phyloP scores from a whole-genome alignment of 2,329 filamentous ascomycete species.

The Trichophyton schoenleinii region DNA sequence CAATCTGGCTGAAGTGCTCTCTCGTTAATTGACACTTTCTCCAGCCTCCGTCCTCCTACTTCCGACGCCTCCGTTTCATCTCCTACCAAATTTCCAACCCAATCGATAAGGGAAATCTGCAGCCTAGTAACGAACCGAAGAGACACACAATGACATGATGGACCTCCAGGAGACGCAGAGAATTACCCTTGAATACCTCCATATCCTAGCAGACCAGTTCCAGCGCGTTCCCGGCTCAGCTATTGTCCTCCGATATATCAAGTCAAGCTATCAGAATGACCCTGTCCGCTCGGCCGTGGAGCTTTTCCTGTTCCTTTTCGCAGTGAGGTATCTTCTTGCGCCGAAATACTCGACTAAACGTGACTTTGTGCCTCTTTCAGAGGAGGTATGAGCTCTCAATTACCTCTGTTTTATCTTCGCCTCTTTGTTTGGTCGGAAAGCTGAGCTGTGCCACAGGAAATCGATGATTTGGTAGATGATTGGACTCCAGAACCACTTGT shows the following conservation, averaged over 20 bases:
- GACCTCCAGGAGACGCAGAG: conserved; percentile 45
- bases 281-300: conserved; percentile 88
- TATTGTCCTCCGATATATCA: conserved; percentile 88
- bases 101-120: not conserved
- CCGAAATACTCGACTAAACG: conserved; percentile 89
- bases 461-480: conserved; percentile 91
- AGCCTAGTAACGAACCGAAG: not conserved
- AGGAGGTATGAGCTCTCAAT: conserved; percentile 46
- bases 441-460: conserved; percentile 46
- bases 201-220: conserved; percentile 52
- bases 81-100: not conserved
- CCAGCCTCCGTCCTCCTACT: not conserved
- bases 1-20: not conserved
- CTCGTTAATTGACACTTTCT: not conserved
- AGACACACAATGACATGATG: conserved; percentile 29
- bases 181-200: conserved; percentile 42
- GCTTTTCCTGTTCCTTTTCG: conserved; percentile 86
- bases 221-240: conserved; percentile 88
- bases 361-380: conserved; percentile 76
- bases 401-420: not conserved
- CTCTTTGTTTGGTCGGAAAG: not conserved
- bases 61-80: not conserved
- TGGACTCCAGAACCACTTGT: conserved; percentile 94
- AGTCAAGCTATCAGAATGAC: conserved; percentile 95
- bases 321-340: conserved; percentile 80